A percentile compares a stretch with the other conserved stretches of the same genome.
Evolutionary conservation across 768 basidiomycete genomes (phyloP).

Genomic region (Leucogyrophana mollusca): DNA sequence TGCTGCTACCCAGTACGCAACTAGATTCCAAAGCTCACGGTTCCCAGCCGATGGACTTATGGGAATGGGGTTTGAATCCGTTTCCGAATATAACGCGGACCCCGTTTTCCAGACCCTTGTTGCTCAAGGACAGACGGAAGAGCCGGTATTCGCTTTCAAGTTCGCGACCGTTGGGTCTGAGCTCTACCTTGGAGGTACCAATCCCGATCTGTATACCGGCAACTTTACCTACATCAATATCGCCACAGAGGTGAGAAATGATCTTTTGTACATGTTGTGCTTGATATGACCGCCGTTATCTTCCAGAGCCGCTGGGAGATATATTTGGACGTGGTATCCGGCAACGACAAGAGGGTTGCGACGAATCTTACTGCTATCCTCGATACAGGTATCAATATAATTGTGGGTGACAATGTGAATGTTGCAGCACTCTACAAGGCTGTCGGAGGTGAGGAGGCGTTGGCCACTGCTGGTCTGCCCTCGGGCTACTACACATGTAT

Average conservation of each 20-base stretch:
- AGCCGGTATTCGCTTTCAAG: constrained; percentile 44
- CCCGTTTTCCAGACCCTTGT: constrained; percentile 42
- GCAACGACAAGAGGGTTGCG: constrained; percentile 16
- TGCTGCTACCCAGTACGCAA: background rate
- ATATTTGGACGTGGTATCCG: constrained; percentile 24
- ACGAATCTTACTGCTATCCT: constrained; percentile 28
- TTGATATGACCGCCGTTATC: no score
- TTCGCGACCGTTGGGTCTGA: constrained; percentile 37
- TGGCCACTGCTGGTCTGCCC: constrained; percentile 11
- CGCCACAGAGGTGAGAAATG: no score
- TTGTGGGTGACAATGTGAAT: constrained; percentile 20
- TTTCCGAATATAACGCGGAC: constrained; percentile 31
- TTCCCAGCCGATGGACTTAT: constrained; percentile 15
- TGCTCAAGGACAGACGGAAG: constrained; percentile 27
- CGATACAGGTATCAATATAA: constrained; percentile 31
- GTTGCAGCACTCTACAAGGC: constrained; percentile 26
- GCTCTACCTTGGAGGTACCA: constrained; percentile 48
- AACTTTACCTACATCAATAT: no score
- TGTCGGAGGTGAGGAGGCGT: constrained; percentile 18
- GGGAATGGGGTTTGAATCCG: constrained; percentile 38
- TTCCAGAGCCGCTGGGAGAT: constrained; percentile 41
- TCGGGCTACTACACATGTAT: constrained; percentile 26
- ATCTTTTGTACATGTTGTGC: no score
- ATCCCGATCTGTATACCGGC: constrained; percentile 40
- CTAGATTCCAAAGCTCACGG: background rate